These are phyloP conservation scores for Bacidia rubella DNA, from an alignment of 495 filamentous ascomycete species.

Conservation along the genomic window DNA sequence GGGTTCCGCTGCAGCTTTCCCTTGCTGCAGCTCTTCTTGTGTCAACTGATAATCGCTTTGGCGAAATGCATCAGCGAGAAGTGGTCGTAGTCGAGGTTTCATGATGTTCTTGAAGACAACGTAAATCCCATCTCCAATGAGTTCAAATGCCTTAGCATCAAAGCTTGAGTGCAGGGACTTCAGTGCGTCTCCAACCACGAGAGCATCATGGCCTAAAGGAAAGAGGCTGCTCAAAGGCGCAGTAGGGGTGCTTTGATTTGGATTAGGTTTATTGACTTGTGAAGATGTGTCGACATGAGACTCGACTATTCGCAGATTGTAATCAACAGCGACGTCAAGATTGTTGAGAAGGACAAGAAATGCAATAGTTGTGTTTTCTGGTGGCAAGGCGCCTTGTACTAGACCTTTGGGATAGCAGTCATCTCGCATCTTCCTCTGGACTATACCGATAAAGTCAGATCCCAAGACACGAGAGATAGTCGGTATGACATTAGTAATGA, in stretches of 20 bases:
- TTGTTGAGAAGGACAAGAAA: slow-evolving; percentile 94
- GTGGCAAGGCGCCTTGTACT: slow-evolving; percentile 63
- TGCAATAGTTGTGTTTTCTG: slow-evolving; percentile 67
- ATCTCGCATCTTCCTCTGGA: slow-evolving; percentile 93
- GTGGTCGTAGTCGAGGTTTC: slow-evolving; percentile 70
- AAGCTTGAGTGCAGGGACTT: slow-evolving; percentile 57
- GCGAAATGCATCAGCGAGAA: slow-evolving; percentile 78
- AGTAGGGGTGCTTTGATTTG: slow-evolving; percentile 9
- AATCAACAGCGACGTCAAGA: slow-evolving; percentile 79
- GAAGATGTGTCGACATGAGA: slow-evolving; percentile 37
- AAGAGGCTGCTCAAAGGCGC: slow-evolving; percentile 49
- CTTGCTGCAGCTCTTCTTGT: slow-evolving; percentile 33
- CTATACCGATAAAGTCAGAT: slow-evolving; percentile 90
- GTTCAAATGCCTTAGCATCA: slow-evolving; percentile 59
- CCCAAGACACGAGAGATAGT: slow-evolving; percentile 75
- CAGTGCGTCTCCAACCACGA: slow-evolving; percentile 50
- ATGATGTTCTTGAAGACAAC: slow-evolving; percentile 81
- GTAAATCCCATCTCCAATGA: slow-evolving; percentile 66
- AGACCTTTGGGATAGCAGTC: slow-evolving; percentile 72
- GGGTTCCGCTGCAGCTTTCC: slow-evolving; percentile 15
- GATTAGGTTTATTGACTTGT: slow-evolving; percentile 9
- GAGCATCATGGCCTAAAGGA: slow-evolving; percentile 62
- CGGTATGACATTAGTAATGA: slow-evolving; percentile 64
- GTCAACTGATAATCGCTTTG: slow-evolving; percentile 69
- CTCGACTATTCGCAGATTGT: slow-evolving; percentile 72